These are phyloP conservation scores for Saccharomycopsis guyanensis DNA, from an alignment of 805 yeast genomes.

Conservation along the genomic window DNA sequence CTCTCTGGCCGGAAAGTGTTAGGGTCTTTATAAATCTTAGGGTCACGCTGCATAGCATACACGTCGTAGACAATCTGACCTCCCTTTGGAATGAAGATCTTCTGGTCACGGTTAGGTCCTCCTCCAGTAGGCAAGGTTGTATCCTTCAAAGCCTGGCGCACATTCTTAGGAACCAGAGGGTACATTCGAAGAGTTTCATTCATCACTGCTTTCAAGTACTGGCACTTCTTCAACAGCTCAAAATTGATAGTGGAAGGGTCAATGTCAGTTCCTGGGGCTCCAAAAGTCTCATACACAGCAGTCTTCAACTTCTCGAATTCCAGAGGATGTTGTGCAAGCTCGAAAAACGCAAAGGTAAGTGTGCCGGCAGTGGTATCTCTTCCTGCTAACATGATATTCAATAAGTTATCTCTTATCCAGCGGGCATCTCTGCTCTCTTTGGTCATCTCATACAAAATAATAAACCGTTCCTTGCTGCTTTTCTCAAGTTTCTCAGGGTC, in stretches of 20 bases:
- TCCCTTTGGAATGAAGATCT: background rate
- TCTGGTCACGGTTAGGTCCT: background rate
- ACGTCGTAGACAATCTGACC: background rate
- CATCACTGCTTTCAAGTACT: background rate
- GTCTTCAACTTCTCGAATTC: background rate
- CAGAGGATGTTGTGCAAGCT: background rate
- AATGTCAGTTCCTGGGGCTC: background rate
- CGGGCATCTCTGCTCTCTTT: background rate
- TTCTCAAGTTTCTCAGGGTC: background rate
- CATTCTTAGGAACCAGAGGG: background rate
- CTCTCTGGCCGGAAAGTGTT: background rate
- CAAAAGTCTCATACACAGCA: background rate
- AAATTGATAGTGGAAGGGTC: background rate
- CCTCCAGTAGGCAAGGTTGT: background rate
- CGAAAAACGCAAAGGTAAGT: background rate
- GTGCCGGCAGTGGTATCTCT: background rate
- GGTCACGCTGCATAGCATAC: background rate
- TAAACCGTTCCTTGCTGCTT: background rate
- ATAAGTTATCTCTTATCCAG: background rate
- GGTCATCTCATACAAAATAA: background rate
- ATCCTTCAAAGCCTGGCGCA: background rate
- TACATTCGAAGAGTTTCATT: background rate
- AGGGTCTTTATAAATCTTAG: background rate
- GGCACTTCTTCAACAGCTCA: background rate
- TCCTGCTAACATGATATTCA: background rate